Evolutionary conservation across 768 basidiomycete genomes (phyloP), one percentile per base, ranked within the genome.

Genomic region (Auriscalpium orientale): DNA sequence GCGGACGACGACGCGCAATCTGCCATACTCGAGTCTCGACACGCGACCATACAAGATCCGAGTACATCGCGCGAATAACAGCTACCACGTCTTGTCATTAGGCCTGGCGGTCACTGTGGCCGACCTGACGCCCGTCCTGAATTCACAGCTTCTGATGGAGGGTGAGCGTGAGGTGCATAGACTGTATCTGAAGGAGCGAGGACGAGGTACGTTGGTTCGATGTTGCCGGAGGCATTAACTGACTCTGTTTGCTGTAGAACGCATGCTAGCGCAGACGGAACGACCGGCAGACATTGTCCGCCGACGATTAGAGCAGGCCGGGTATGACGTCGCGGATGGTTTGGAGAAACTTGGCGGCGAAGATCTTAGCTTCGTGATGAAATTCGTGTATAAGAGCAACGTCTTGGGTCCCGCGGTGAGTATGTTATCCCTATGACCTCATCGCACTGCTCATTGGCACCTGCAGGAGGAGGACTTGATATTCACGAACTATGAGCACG

Each of bases 331-430:
- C 20, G 78, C 81, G 16, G 95, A 99, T 67, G 84, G 86, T 43
- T 70, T 88, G 8, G 87, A 92, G 56, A 76, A 85, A 45, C 75
- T 97, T 8, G 86, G 85, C 0, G 80, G 80, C 4, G 88, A 91
- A 35, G 89, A 90, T 53, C 73, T 97, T 58, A 80, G 83, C 6
- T 95, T 95, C 66, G 76, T 99, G 22, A 79, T 92, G 68, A 89
- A 87, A 64, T 95, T 98, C 63, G 83, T 95, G 18, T 98, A 89
- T 72, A 92, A 94, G 67, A 86, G 81, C 62, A 83, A 84, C 58
- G 73, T 82, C 15, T 75, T 91, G 16, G 83, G 81, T 12, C 76
- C 82, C 49, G 70, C 80, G 58, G 86, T 87, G 67, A 53, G 83
- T 76, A 4, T 16, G 3, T 11, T 33, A 16, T 56, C 66, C 21